A percentile compares a stretch with the other conserved stretches of the same genome.
Conservation (phyloP, 1,139 yeast species). For the Magnusiomyces magnusii region DNA sequence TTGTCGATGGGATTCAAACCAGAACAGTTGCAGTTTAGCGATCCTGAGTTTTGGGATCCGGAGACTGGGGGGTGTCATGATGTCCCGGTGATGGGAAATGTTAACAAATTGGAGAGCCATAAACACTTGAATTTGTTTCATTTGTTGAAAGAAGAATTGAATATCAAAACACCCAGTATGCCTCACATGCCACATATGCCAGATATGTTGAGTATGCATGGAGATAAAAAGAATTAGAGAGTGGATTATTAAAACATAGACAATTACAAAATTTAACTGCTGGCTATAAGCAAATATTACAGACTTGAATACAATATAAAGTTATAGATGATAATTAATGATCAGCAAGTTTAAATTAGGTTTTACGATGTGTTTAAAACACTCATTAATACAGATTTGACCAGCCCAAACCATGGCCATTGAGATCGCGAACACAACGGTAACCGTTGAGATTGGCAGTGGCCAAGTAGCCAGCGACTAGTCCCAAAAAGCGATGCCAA, state of each 20-base stretch:
- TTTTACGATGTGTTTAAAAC: no score
- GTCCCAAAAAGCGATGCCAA: no score
- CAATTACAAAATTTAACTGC: no score
- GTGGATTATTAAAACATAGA: not conserved
- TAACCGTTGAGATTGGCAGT: no score
- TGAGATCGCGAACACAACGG: no score
- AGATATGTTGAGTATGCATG: not conserved
- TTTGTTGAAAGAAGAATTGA: not conserved
- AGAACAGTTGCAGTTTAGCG: constrained; percentile 46
- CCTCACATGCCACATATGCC: not conserved
- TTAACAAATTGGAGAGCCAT: constrained; percentile 15
- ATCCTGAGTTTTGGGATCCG: constrained; percentile 61
- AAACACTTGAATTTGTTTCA: constrained; percentile 3
- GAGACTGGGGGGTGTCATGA: constrained; percentile 13
- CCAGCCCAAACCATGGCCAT: no score
- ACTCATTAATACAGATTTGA: no score
- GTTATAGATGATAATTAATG: no score
- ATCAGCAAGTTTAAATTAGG: no score
- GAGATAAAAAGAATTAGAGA: not conserved
- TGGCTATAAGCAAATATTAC: no score
- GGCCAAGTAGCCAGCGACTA: no score
- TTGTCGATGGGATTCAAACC: constrained; percentile 42
- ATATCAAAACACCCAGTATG: not conserved
- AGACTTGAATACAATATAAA: no score
- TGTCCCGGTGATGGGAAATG: constrained; percentile 18